These are phyloP conservation scores for Trifolium repens DNA, from an alignment of 306 rosid species.

Conservation along the genomic window DNA sequence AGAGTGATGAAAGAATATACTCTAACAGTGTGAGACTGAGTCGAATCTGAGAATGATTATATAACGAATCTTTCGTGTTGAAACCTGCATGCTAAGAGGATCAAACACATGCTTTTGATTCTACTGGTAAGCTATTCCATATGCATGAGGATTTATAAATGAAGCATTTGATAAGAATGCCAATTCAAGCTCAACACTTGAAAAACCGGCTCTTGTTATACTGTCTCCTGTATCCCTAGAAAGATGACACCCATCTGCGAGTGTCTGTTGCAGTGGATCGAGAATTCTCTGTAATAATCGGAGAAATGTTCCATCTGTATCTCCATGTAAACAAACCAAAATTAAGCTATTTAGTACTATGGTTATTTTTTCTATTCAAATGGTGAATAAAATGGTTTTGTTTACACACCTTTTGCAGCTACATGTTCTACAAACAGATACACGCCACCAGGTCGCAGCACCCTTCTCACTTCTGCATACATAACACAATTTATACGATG, in stretches of 20 bases:
- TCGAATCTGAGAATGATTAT: not conserved
- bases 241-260: slow-evolving; percentile 81
- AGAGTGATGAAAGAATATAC: too few species aligned
- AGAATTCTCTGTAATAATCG: slow-evolving; percentile 64
- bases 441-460: slow-evolving; percentile 76
- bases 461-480: slow-evolving; percentile 77
- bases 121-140: slow-evolving; percentile 73
- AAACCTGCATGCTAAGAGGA: not conserved
- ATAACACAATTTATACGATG: slow-evolving; percentile 5
- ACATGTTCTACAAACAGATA: slow-evolving; percentile 84
- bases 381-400: slow-evolving; percentile 33
- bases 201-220: slow-evolving; percentile 71
- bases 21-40: not conserved
- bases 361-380: slow-evolving; percentile 5
- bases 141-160: slow-evolving; percentile 65
- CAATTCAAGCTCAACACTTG: slow-evolving; percentile 58
- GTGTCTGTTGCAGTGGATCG: slow-evolving; percentile 75
- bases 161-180: slow-evolving; percentile 56
- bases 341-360: not conserved
- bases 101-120: slow-evolving; percentile 29
- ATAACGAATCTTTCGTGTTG: not conserved
- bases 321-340: slow-evolving; percentile 33
- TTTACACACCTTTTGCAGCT: slow-evolving; percentile 70
- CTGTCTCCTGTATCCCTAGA: slow-evolving; percentile 63
- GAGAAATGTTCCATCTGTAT: slow-evolving; percentile 70